These are phyloP conservation scores for Salix caprea DNA, from an alignment of 345 rosid species.

Conservation along the genomic window DNA sequence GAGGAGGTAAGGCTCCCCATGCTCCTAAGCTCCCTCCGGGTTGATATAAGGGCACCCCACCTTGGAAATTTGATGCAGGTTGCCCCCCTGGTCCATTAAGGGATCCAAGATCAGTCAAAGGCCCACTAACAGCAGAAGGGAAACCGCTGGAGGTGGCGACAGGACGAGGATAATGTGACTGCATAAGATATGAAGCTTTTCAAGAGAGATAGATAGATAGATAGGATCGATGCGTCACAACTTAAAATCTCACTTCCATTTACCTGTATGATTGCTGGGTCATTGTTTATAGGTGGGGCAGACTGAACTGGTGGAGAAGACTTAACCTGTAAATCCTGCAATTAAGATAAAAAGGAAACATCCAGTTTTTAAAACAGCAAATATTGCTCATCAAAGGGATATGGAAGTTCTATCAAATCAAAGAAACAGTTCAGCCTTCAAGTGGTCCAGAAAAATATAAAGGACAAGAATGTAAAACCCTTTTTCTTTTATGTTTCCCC, in stretches of 20 bases:
- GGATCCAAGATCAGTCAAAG: constrained; percentile 50
- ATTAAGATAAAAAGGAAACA: neutral
- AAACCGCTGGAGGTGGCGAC: constrained; percentile 50
- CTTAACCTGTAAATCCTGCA: constrained; percentile 90
- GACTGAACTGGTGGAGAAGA: constrained; percentile 81
- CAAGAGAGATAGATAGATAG: neutral
- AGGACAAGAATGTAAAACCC: neutral
- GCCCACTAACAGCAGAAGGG: constrained; percentile 53
- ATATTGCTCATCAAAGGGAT: neutral
- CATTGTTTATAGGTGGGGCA: constrained; percentile 64
- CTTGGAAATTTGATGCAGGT: constrained; percentile 66
- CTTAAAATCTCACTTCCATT: neutral
- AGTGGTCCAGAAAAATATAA: neutral
- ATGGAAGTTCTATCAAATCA: neutral
- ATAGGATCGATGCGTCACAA: neutral
- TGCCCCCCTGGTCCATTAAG: constrained; percentile 56
- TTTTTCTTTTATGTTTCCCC: neutral
- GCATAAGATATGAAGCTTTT: constrained; percentile 24
- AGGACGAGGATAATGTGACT: constrained; percentile 84
- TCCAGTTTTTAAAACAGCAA: neutral
- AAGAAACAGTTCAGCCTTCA: neutral
- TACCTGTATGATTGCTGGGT: constrained; percentile 95
- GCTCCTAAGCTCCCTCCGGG: constrained; percentile 77
- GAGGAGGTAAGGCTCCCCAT: constrained; percentile 73
- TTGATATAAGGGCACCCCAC: constrained; percentile 70